Percentiles rank a stretch among this genome's conserved stretches.
Conservation (phyloP, 495 filamentous ascomycete species). For the Beverwykella pulmonaria region DNA sequence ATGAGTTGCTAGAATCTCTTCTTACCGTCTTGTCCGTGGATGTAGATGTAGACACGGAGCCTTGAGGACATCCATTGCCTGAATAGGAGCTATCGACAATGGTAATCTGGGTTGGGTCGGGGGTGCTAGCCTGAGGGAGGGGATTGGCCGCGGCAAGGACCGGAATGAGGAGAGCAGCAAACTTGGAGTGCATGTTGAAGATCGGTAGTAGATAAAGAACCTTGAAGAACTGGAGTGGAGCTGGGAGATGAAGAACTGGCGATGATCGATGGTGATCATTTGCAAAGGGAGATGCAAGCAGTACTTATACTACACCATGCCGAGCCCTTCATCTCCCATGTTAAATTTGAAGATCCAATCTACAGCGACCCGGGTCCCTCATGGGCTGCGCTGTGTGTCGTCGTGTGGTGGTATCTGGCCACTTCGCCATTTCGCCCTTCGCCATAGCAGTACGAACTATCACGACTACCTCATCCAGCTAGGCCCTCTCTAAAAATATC, state of each 20-base stretch:
- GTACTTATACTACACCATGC: slow-evolving; percentile 22
- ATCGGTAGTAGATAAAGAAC: neutral
- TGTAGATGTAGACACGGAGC: slow-evolving; percentile 32
- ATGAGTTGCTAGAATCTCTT: neutral
- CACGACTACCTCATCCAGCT: slow-evolving; percentile 14
- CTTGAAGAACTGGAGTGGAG: neutral
- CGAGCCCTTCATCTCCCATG: neutral
- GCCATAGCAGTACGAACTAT: slow-evolving; percentile 22
- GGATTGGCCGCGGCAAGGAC: slow-evolving; percentile 53
- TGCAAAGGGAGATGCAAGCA: slow-evolving; percentile 1
- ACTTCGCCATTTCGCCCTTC: slow-evolving; percentile 8
- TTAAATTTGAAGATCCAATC: slow-evolving; percentile 15
- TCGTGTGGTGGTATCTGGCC: slow-evolving; percentile 15
- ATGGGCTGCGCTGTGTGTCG: neutral
- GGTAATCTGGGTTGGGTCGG: slow-evolving; percentile 50
- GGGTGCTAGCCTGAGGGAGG: slow-evolving; percentile 41
- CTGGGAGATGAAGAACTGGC: neutral
- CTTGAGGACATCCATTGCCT: slow-evolving; percentile 36
- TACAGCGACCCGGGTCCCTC: slow-evolving; percentile 21
- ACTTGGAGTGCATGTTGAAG: slow-evolving; percentile 49
- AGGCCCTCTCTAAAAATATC: slow-evolving; percentile 26
- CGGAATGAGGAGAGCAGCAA: slow-evolving; percentile 51
- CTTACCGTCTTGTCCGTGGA: slow-evolving; percentile 34
- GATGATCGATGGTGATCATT: slow-evolving; percentile 27
- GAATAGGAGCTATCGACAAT: slow-evolving; percentile 60